Evolutionary conservation across 2,329 filamentous ascomycete species (phyloP).

Genomic region (Alternaria conjuncta): DNA sequence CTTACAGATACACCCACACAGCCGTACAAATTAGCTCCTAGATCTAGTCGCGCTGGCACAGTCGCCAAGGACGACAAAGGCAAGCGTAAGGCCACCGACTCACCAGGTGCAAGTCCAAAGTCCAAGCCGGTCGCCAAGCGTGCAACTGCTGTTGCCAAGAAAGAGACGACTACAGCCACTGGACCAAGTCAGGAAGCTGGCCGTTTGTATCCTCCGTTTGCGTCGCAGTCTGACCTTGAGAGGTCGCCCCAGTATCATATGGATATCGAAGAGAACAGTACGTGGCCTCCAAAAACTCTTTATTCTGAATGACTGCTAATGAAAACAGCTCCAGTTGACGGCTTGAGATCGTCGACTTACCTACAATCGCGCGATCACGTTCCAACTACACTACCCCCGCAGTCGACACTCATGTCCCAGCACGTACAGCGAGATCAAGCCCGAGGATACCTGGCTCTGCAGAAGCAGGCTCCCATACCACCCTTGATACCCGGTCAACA

Average conservation of each 20-base stretch:
- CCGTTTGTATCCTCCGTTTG: background rate
- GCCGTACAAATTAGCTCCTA: background rate
- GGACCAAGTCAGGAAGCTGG: background rate
- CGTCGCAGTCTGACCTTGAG: background rate
- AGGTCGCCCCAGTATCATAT: background rate
- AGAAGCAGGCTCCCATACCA: background rate
- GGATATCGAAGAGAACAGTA: background rate
- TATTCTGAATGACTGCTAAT: background rate
- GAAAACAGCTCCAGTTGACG: background rate
- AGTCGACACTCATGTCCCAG: background rate
- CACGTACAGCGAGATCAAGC: background rate
- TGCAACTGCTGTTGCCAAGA: background rate
- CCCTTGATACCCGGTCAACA: background rate
- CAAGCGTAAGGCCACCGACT: constrained; percentile 12
- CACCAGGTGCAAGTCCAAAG: constrained; percentile 9
- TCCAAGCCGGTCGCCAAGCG: constrained; percentile 6
- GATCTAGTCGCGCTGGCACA: background rate
- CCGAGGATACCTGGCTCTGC: background rate
- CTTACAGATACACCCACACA: background rate
- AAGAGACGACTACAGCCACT: background rate
- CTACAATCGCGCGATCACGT: background rate
- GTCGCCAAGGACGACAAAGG: background rate
- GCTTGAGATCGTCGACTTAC: background rate
- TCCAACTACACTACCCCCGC: background rate
- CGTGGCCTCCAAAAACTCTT: background rate